phyloP scores from a whole-genome alignment of 192 early-diverging fungal species.

The Rhizoclosmatium sp. region DNA sequence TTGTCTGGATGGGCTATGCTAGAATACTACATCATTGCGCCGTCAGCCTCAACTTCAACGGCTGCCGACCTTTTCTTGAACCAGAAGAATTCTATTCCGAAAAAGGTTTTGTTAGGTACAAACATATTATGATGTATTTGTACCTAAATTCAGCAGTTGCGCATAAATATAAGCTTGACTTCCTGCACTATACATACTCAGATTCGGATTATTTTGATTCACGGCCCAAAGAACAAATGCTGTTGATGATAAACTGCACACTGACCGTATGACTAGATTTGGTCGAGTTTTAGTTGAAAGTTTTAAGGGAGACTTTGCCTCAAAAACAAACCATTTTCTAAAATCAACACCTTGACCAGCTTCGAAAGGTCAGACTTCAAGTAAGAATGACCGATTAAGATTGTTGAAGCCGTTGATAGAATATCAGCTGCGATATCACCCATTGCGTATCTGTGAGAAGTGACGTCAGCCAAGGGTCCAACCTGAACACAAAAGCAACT shows the following conservation, averaged over 20 bases:
- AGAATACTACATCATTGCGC: too few relatives aligned
- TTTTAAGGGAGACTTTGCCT: neutral
- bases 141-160: slow-evolving; percentile 1
- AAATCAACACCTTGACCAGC: neutral
- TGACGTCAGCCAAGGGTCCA: neutral
- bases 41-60: too few relatives aligned
- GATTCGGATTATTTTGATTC: too few relatives aligned
- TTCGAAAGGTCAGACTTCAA: neutral
- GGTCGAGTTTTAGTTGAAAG: neutral
- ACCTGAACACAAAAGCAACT: neutral
- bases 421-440: neutral
- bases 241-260: neutral
- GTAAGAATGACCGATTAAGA: neutral
- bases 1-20: too few relatives aligned
- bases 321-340: neutral
- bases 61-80: neutral
- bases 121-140: too few relatives aligned
- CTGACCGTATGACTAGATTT: neutral
- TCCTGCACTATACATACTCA: neutral
- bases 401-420: neutral
- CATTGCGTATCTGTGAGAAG: neutral
- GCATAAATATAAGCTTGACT: neutral
- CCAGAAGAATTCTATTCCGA: neutral
- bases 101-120: neutral
- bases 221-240: neutral